A percentile compares a stretch with the other conserved stretches of the same genome.
Conservation (phyloP, 495 filamentous ascomycete genomes). For the Podospora sp. region DNA sequence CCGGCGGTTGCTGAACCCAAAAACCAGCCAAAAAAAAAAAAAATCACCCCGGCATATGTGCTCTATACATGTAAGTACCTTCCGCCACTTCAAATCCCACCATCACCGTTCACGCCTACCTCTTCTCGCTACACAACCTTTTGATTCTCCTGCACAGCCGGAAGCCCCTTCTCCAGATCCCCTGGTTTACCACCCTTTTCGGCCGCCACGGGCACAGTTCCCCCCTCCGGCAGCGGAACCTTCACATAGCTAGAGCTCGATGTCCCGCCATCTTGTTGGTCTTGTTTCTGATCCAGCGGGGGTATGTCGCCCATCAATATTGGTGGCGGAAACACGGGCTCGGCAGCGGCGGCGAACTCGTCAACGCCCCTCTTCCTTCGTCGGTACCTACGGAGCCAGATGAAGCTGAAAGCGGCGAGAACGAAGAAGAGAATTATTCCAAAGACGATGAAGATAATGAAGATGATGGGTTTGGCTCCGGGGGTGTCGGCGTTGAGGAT, state of each 20-base stretch:
- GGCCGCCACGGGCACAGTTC: not conserved
- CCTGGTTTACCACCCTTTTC: not conserved
- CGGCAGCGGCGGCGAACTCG: not conserved
- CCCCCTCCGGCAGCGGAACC: not conserved
- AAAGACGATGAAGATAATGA: not conserved
- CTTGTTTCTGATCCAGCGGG: not conserved
- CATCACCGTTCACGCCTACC: too few relatives aligned
- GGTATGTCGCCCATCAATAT: not conserved
- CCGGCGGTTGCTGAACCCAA: too few relatives aligned
- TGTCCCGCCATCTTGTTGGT: not conserved
- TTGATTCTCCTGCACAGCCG: too few relatives aligned
- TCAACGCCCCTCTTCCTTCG: not conserved
- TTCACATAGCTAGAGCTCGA: not conserved
- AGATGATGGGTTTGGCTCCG: not conserved
- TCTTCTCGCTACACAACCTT: too few relatives aligned
- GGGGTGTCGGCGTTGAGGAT: not conserved
- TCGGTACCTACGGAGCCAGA: not conserved
- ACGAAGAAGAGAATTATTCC: not conserved
- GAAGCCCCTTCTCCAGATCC: not conserved
- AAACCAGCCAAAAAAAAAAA: too few relatives aligned
- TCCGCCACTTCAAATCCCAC: too few relatives aligned
- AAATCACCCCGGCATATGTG: too few relatives aligned
- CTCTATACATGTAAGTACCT: too few relatives aligned
- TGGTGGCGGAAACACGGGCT: not conserved
- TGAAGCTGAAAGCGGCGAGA: not conserved